Conservation (phyloP, 1,284 basidiomycete genomes). For the Trichosporon sp. region DNA sequence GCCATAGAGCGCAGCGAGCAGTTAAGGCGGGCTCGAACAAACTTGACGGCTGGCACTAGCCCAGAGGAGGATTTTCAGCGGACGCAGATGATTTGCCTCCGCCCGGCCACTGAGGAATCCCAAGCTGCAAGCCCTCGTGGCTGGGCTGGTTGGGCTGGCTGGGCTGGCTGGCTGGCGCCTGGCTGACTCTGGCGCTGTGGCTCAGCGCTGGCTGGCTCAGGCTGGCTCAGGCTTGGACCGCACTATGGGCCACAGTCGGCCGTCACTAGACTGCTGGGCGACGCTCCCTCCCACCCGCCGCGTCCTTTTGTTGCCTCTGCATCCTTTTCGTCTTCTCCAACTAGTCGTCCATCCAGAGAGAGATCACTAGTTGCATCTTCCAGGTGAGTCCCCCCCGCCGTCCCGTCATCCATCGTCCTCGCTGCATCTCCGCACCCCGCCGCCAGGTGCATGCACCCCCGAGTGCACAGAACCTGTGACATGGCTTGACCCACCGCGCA, state of each 20-base stretch:
- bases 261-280: too few species aligned
- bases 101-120: not conserved
- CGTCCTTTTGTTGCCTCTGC: not conserved
- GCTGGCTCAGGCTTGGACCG: not conserved
- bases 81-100: not conserved
- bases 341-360: constrained; percentile 13
- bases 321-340: constrained; percentile 11
- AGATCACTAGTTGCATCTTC: constrained; percentile 19
- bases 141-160: too few species aligned
- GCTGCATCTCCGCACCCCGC: not conserved
- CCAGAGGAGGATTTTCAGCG: not conserved
- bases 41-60: not conserved
- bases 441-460: not conserved
- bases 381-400: constrained; percentile 9
- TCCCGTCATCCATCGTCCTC: not conserved
- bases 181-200: too few species aligned
- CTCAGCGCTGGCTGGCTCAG: too few species aligned
- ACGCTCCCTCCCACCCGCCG: not conserved
- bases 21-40: not conserved
- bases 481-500: not conserved
- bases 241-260: not conserved
- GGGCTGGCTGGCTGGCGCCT: too few species aligned
- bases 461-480: not conserved
- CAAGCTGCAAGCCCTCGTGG: not conserved
- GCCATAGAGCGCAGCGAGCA: not conserved